Conservation (phyloP, 306 rosid species). For the Biancaea sappan region DNA sequence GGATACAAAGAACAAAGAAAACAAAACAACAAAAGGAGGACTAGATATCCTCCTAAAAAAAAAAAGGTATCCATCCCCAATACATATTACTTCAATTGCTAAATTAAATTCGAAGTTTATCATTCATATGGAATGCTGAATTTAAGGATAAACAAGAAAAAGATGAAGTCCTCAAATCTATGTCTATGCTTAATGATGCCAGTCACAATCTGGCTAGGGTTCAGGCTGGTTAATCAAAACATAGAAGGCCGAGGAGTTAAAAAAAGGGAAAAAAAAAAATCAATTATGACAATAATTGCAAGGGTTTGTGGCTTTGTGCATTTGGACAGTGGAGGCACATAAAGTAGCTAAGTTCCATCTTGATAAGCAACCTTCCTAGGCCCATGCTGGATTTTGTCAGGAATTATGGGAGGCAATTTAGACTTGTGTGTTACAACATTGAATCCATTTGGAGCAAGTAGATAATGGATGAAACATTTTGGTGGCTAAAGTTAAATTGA, state of each 20-base stretch:
- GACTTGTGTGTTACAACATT: not conserved
- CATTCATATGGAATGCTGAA: not conserved
- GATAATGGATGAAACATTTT: not conserved
- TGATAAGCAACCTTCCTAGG: not conserved
- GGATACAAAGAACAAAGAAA: too few species aligned
- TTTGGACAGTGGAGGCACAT: not conserved
- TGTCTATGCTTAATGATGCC: not conserved
- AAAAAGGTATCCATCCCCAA: not conserved
- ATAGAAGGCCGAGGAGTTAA: not conserved
- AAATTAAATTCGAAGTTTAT: not conserved
- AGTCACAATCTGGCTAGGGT: not conserved
- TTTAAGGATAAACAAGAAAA: not conserved
- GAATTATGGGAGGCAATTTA: not conserved
- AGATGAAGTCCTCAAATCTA: not conserved
- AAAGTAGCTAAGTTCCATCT: not conserved
- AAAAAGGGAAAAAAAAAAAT: too few species aligned
- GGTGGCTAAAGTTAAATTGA: not conserved
- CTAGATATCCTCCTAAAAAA: too few species aligned
- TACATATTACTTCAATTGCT: not conserved
- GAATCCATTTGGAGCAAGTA: not conserved
- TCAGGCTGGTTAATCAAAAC: conserved; percentile 7
- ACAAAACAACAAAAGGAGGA: too few species aligned
- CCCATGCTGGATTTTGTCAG: not conserved
- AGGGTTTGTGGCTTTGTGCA: not conserved
- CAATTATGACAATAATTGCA: not conserved